Evolutionary conservation across 306 rosid genomes (phyloP), one percentile per base, ranked within the genome.

Genomic region (Acacia confusa): DNA sequence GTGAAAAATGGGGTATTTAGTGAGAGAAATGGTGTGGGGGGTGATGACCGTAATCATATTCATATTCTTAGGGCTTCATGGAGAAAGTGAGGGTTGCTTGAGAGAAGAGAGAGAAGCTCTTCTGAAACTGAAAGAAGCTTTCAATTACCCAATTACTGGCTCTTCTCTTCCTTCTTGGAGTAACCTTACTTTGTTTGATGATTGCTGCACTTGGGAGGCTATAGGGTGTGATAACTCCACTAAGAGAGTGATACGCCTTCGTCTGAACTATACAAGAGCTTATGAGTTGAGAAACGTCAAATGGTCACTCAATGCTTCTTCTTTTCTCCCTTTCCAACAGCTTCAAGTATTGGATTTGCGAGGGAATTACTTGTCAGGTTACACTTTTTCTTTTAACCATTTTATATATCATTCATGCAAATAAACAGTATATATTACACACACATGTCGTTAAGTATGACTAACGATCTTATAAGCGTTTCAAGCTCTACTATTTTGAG

Each of bases 161-260:
- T n/a, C 64, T 28, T 9, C 74, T 44, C 74, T 77, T 48, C 20
- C 65, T 65, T 77, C 81, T 2, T 77, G 81, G 81, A 19, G 9
- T 22, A 57, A 61, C 41, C 61, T 3, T 19, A 24, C 8, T 0
- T 4, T 8, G 12, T 40, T 32, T 76, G 44, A 63, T 76, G 44
- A 63, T 3, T 61, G 80, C 72, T 41, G 61, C 71, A 43, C 60
- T 7, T 76, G 80, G 78, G 80, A 76, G 72, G 50, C 30, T 15
- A 45, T 76, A 17, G 7, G 2, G 0, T 76, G 78, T 14, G 40
- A 74, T n/a, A 74, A 74, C 52, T 34, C 50, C 52, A 74, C 78
- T 19, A 41, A 55, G 9, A 0, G 76, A 47, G 61, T 72, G 15
- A 72, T 17, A 45, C 0, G 0, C 0, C 76, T 72, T 47, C 2